Evolutionary conservation across 75 land plant genomes (phyloP).

Genomic region (Selaginella tamariscina): DNA sequence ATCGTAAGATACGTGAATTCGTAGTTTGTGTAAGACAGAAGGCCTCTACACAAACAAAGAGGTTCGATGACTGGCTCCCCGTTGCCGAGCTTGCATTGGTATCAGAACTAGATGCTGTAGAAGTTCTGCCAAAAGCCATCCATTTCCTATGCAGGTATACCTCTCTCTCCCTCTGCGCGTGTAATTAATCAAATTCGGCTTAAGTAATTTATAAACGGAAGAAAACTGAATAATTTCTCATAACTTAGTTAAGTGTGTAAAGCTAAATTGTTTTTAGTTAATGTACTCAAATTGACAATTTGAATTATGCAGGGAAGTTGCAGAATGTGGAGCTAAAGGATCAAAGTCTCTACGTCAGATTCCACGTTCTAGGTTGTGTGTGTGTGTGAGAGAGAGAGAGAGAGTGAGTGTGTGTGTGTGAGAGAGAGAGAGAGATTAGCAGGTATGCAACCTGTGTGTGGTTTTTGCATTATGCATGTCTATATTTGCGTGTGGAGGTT

Average conservation of each 20-base stretch:
- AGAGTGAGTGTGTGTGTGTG: too few species aligned
- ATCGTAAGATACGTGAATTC: constrained; percentile 24
- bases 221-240: too few species aligned
- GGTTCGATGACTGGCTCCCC: constrained; percentile 28
- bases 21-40: constrained; percentile 25
- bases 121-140: constrained; percentile 22
- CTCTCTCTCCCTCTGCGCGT: too few species aligned
- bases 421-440: too few species aligned
- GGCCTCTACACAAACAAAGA: constrained; percentile 2
- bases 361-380: constrained; percentile 24
- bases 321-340: constrained; percentile 29
- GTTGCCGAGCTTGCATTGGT: constrained; percentile 30
- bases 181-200: too few species aligned
- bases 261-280: too few species aligned
- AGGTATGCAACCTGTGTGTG: constrained; percentile 14
- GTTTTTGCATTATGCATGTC: background rate
- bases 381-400: too few species aligned
- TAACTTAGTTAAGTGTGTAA: too few species aligned
- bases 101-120: constrained; percentile 21
- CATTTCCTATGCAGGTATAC: constrained; percentile 24
- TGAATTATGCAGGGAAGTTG: constrained; percentile 19
- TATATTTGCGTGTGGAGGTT: too few species aligned
- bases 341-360: constrained; percentile 23
- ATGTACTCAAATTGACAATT: too few species aligned
- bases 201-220: too few species aligned